Conservation (phyloP, 2,329 filamentous ascomycete species). For the Tolypocladium capitatum region DNA sequence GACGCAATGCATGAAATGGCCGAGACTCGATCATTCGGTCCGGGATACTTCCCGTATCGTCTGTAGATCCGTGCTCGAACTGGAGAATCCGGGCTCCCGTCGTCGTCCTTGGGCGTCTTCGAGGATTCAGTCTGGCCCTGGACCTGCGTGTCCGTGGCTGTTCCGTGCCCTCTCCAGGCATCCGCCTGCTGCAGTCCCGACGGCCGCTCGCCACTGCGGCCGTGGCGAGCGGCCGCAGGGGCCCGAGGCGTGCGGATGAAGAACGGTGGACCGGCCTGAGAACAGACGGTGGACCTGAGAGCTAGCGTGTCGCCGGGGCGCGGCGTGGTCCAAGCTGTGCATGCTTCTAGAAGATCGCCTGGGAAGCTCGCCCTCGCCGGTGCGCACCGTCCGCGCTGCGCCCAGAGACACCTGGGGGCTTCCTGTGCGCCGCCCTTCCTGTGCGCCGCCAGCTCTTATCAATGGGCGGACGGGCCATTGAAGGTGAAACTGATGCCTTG, state of each 20-base stretch:
- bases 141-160: background rate
- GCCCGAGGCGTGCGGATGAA: background rate
- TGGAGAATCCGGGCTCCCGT: background rate
- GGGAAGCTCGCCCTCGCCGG: too few species aligned
- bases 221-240: background rate
- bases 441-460: background rate
- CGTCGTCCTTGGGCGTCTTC: background rate
- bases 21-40: background rate
- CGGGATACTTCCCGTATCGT: background rate
- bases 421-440: too few species aligned
- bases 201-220: too few species aligned
- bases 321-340: background rate
- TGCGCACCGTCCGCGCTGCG: background rate
- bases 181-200: background rate
- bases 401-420: background rate
- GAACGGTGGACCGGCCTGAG: too few species aligned
- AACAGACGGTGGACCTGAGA: too few species aligned
- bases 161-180: background rate
- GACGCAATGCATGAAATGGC: background rate
- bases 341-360: constrained; percentile 8
- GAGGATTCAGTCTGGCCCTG: too few species aligned
- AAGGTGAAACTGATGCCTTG: background rate
- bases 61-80: background rate
- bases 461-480: background rate
- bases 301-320: background rate